A percentile compares a stretch with the other conserved stretches of the same genome.
These are phyloP conservation scores for Triticum aestivum DNA, from an alignment of 176 grass and related monocot genomes.

Conservation along the genomic window IWGSC_CS_RefSeq_v2.1 NC_057809.1:298986477-298986976, in stretches of 20 bases:
- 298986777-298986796: conserved; percentile 54
- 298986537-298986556: conserved; percentile 68
- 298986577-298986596: conserved; percentile 74
- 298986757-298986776: conserved; percentile 27
- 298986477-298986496: background rate
- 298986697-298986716: background rate
- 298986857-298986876: conserved; percentile 91
- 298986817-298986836: conserved; percentile 95
- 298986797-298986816: conserved; percentile 95
- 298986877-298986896: conserved; percentile 89
- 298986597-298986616: conserved; percentile 71
- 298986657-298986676: background rate
- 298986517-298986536: background rate
- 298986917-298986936: conserved; percentile 88
- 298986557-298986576: conserved; percentile 70
- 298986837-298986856: conserved; percentile 92
- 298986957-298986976: conserved; percentile 97
- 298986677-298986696: background rate
- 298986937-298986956: conserved; percentile 91
- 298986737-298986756: background rate
- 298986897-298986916: conserved; percentile 87
- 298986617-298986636: conserved; percentile 60
- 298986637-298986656: background rate
- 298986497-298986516: background rate
- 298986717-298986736: background rate